These are phyloP conservation scores for Penicillium manginii DNA, from an alignment of 495 filamentous ascomycete genomes.

Conservation along the genomic window DNA sequence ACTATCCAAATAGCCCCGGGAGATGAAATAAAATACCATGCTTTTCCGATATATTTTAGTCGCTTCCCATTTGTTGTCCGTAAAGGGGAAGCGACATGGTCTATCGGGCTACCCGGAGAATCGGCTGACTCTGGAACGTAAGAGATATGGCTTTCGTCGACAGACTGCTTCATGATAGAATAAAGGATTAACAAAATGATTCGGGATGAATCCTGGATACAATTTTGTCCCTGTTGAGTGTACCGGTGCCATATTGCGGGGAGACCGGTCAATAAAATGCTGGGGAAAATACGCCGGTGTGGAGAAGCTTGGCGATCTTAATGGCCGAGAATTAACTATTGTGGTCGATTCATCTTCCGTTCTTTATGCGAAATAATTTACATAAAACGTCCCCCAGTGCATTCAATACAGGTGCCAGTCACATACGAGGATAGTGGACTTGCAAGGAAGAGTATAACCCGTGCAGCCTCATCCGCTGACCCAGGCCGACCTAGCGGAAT, in stretches of 20 bases:
- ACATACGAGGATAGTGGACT: conserved; percentile 70
- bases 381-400: conserved; percentile 21
- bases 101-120: background rate
- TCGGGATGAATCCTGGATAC: background rate
- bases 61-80: background rate
- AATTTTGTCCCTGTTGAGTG: background rate
- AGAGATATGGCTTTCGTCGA: background rate
- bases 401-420: conserved; percentile 24
- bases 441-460: conserved; percentile 67
- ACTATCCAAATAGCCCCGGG: background rate
- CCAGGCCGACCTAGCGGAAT: conserved; percentile 72
- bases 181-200: background rate
- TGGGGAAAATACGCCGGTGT: background rate
- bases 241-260: background rate
- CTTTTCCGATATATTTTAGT: background rate
- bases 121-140: background rate
- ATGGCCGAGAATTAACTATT: background rate
- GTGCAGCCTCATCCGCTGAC: conserved; percentile 70
- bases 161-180: background rate
- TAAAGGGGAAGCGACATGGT: background rate
- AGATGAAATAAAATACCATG: background rate
- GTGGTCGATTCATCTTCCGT: too few relatives aligned
- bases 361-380: background rate
- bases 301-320: background rate
- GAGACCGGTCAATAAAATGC: background rate